Conservation (phyloP, 768 basidiomycete genomes). For the Boletus speciosus region DNA sequence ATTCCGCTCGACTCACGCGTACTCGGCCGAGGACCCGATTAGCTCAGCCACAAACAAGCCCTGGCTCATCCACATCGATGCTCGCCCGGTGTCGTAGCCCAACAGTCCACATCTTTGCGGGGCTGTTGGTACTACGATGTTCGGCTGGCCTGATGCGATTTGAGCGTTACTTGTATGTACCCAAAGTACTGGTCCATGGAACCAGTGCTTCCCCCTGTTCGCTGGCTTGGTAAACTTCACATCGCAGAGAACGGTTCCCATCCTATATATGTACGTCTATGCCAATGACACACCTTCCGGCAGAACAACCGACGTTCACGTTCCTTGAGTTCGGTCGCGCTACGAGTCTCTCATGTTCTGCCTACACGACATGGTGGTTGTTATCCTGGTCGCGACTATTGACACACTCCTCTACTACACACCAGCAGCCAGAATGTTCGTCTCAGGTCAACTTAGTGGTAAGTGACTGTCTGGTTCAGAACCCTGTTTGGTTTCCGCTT, state of each 20-base stretch:
- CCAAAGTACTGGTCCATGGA: too few species aligned
- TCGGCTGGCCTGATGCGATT: not conserved
- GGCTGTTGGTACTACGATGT: constrained; percentile 12
- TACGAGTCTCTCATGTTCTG: constrained; percentile 19
- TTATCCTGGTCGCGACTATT: constrained; percentile 31
- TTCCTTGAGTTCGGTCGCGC: constrained; percentile 30
- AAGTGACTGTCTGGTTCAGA: constrained; percentile 1
- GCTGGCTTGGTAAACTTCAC: constrained; percentile 22
- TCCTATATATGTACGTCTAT: constrained; percentile 13
- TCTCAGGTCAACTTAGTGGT: constrained; percentile 27
- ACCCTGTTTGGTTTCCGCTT: constrained; percentile 1
- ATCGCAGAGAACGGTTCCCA: constrained; percentile 13
- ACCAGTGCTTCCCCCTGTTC: not conserved
- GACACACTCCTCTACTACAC: constrained; percentile 32
- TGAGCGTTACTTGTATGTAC: not conserved
- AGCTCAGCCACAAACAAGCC: constrained; percentile 9
- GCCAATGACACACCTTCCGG: constrained; percentile 6
- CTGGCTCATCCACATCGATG: not conserved
- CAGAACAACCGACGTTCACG: constrained; percentile 16
- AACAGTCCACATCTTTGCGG: constrained; percentile 16
- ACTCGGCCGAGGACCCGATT: not conserved
- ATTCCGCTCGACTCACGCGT: not conserved
- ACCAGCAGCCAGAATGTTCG: constrained; percentile 24
- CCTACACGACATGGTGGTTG: constrained; percentile 21
- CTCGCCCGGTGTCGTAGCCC: constrained; percentile 14